A percentile compares a stretch with the other conserved stretches of the same genome.
These are phyloP conservation scores for Sutorius eximius DNA, from an alignment of 1,284 basidiomycete genomes.

Conservation along the genomic window DNA sequence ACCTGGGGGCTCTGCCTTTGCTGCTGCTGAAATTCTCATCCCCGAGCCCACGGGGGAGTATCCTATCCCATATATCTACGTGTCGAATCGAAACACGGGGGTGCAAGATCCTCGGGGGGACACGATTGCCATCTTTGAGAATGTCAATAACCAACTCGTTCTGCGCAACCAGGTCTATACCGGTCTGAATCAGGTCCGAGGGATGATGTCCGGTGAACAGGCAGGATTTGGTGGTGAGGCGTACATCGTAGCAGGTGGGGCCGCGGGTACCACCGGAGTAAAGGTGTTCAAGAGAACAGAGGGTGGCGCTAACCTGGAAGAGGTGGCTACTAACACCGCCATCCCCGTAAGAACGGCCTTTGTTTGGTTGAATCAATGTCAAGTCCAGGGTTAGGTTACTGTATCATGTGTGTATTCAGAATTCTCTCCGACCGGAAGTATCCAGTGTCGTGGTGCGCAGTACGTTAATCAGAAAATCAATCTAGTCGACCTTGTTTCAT, in stretches of 20 bases:
- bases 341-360: conserved; percentile 55
- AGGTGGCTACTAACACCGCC: conserved; percentile 52
- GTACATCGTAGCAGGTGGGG: conserved; percentile 57
- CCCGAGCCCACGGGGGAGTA: conserved; percentile 48
- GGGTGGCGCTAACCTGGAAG: conserved; percentile 50
- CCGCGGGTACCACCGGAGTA: conserved; percentile 53
- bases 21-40: conserved; percentile 61
- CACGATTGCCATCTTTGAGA: conserved; percentile 61
- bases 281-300: conserved; percentile 54
- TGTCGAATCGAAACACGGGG: conserved; percentile 65
- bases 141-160: conserved; percentile 41
- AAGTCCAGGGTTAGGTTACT: background rate
- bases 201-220: conserved; percentile 56
- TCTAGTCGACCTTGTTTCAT: background rate
- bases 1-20: conserved; percentile 48
- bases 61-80: conserved; percentile 59
- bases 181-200: conserved; percentile 61
- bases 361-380: conserved; percentile 34
- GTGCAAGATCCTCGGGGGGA: conserved; percentile 53
- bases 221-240: conserved; percentile 45
- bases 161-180: conserved; percentile 59
- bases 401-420: background rate
- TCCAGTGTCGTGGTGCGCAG: too few relatives aligned
- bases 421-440: too few relatives aligned
- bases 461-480: background rate